Conservation (phyloP, 176 grass and related monocot genomes). For the Oropetium thomaeum region DNA sequence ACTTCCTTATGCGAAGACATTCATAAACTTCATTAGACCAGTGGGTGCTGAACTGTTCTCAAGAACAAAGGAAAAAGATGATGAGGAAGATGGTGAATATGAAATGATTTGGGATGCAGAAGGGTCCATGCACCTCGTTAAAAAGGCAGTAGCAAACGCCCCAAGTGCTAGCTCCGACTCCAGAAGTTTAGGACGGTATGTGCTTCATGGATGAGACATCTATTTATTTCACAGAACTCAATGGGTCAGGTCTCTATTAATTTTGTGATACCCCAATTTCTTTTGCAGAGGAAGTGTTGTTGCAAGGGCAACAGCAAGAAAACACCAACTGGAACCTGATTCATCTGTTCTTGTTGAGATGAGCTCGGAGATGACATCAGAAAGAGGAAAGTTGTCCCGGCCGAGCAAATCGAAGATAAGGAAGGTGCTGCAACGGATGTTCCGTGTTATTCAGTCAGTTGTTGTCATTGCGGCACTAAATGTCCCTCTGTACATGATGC, state of each 20-base stretch:
- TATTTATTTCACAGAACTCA: not conserved
- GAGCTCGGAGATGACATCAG: conserved; percentile 42
- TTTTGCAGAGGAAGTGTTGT: conserved; percentile 66
- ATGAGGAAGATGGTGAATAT: conserved; percentile 76
- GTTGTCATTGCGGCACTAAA: conserved; percentile 69
- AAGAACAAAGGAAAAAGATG: conserved; percentile 85
- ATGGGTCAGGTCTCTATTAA: not conserved
- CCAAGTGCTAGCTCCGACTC: conserved; percentile 39
- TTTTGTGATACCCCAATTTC: not conserved
- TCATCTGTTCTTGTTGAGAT: conserved; percentile 67
- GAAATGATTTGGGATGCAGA: conserved; percentile 97
- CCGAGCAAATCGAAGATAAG: conserved; percentile 52
- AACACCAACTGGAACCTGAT: conserved; percentile 47
- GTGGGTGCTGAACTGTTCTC: conserved; percentile 57
- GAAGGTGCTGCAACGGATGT: conserved; percentile 60
- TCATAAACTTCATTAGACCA: conserved; percentile 42
- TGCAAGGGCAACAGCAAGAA: conserved; percentile 69
- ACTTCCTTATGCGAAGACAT: conserved; percentile 45
- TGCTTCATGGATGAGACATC: conserved; percentile 6
- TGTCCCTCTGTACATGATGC: conserved; percentile 96
- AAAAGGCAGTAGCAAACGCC: conserved; percentile 39
- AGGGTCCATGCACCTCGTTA: conserved; percentile 86
- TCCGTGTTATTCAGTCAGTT: conserved; percentile 75
- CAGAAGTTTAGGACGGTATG: conserved; percentile 51
- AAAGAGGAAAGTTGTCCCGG: conserved; percentile 46